A percentile compares a stretch with the other conserved stretches of the same genome.
These are phyloP conservation scores for Xylariales sp. DNA, from an alignment of 2,329 filamentous ascomycete genomes.

Conservation along the genomic window DNA sequence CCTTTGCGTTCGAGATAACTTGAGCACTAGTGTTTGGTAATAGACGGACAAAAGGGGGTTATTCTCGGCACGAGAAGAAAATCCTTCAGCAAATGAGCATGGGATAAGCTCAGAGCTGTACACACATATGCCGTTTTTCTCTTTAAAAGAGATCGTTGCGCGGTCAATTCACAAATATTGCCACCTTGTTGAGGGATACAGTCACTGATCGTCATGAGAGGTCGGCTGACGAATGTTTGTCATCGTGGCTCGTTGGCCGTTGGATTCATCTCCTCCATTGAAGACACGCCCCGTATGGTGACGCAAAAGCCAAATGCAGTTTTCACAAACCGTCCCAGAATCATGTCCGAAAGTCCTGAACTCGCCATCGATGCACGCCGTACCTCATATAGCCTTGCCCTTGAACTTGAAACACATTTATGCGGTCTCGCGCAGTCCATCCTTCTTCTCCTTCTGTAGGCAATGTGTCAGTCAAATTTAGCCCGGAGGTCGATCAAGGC, in stretches of 20 bases:
- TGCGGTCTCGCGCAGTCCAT: constrained; percentile 88
- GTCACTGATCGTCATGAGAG: constrained; percentile 4
- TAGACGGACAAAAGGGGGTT: constrained; percentile 38
- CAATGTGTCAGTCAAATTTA: too few relatives aligned
- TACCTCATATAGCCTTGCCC: constrained; percentile 15
- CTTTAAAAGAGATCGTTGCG: not conserved
- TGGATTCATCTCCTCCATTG: constrained; percentile 23
- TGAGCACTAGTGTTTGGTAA: constrained; percentile 63
- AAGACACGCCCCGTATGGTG: constrained; percentile 21
- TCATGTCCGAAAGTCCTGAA: constrained; percentile 25
- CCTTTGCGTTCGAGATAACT: constrained; percentile 31
- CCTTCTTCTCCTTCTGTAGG: constrained; percentile 82
- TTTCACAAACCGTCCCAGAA: constrained; percentile 29
- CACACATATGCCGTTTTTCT: constrained; percentile 42
- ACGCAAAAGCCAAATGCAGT: constrained; percentile 26
- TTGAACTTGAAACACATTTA: constrained; percentile 32
- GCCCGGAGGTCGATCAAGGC: too few relatives aligned
- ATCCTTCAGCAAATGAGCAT: constrained; percentile 43
- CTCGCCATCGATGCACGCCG: constrained; percentile 24
- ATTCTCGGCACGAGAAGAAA: constrained; percentile 46
- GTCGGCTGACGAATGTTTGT: constrained; percentile 12
- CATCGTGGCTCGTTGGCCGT: constrained; percentile 25
- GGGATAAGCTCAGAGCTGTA: constrained; percentile 40
- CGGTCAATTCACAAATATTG: not conserved
- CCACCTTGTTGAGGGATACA: not conserved